Conservation (phyloP, 2,329 filamentous ascomycete genomes). For the Talaromyces verruculosus region DNA sequence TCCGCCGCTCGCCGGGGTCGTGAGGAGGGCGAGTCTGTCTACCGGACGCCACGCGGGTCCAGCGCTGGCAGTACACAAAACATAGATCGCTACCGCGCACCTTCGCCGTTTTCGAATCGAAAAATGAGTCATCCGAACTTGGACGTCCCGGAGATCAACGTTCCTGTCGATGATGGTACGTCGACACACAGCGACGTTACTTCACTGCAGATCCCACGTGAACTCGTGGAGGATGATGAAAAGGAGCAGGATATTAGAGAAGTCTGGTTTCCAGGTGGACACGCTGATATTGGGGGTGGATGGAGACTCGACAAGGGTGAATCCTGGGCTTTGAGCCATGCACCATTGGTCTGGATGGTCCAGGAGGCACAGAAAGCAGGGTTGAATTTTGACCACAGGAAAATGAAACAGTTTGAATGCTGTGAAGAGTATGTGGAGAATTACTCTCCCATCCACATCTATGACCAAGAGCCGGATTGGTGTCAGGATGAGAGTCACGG, state of each 20-base stretch:
- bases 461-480: conserved; percentile 21
- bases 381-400: conserved; percentile 67
- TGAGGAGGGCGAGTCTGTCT: conserved; percentile 29
- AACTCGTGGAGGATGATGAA: conserved; percentile 33
- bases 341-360: conserved; percentile 70
- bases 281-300: conserved; percentile 76
- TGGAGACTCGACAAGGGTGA: conserved; percentile 64
- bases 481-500: conserved; percentile 17
- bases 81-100: conserved; percentile 32
- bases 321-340: conserved; percentile 61
- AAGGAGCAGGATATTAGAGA: conserved; percentile 71
- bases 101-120: conserved; percentile 24
- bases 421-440: conserved; percentile 46
- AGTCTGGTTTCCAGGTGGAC: conserved; percentile 71
- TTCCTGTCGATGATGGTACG: conserved; percentile 32
- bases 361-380: conserved; percentile 64
- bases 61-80: conserved; percentile 25
- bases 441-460: conserved; percentile 35
- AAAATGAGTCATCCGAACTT: conserved; percentile 26
- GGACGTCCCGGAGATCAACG: conserved; percentile 30
- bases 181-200: conserved; percentile 34
- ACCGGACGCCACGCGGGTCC: conserved; percentile 30
- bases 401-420: conserved; percentile 67
- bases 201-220: conserved; percentile 32
- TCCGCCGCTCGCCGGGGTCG: conserved; percentile 7